These are phyloP conservation scores for Neofusicoccum parvum DNA, from an alignment of 2,329 filamentous ascomycete genomes.

Conservation along the genomic window DNA sequence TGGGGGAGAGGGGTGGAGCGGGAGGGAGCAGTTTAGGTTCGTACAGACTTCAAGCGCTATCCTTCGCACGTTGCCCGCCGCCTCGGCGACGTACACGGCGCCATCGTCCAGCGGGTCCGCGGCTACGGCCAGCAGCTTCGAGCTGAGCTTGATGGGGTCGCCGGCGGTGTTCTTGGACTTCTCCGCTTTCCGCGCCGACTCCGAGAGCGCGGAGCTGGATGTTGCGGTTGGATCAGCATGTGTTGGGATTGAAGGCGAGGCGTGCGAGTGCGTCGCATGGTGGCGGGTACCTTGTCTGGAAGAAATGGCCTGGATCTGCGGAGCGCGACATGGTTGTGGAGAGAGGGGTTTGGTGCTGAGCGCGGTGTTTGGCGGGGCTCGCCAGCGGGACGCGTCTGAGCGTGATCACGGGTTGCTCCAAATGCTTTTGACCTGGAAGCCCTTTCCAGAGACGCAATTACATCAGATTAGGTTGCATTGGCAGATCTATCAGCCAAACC, in stretches of 20 bases:
- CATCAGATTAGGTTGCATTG: no score
- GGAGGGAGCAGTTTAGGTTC: constrained; percentile 24
- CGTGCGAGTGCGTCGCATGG: neutral
- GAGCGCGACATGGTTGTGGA: constrained; percentile 62
- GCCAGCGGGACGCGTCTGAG: constrained; percentile 19
- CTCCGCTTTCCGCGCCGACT: constrained; percentile 65
- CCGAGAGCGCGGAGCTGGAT: constrained; percentile 51
- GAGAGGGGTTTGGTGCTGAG: neutral
- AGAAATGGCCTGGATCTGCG: constrained; percentile 78
- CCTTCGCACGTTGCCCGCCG: constrained; percentile 75
- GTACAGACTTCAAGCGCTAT: constrained; percentile 74
- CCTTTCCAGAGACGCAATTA: no score
- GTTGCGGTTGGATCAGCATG: constrained; percentile 13
- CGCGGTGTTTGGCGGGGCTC: constrained; percentile 9
- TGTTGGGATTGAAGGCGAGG: neutral
- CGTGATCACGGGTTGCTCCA: neutral
- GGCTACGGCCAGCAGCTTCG: constrained; percentile 79
- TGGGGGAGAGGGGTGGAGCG: no score
- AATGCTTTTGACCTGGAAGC: no score
- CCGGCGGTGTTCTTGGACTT: constrained; percentile 83
- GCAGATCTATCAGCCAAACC: no score
- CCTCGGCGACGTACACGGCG: constrained; percentile 79
- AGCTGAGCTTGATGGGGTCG: constrained; percentile 75
- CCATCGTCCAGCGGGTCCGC: constrained; percentile 65
- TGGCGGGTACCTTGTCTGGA: constrained; percentile 78